A percentile compares a stretch with the other conserved stretches of the same genome.
phyloP scores from a whole-genome alignment of 2,329 filamentous ascomycete species.

The Lachnellula subtilissima region DNA sequence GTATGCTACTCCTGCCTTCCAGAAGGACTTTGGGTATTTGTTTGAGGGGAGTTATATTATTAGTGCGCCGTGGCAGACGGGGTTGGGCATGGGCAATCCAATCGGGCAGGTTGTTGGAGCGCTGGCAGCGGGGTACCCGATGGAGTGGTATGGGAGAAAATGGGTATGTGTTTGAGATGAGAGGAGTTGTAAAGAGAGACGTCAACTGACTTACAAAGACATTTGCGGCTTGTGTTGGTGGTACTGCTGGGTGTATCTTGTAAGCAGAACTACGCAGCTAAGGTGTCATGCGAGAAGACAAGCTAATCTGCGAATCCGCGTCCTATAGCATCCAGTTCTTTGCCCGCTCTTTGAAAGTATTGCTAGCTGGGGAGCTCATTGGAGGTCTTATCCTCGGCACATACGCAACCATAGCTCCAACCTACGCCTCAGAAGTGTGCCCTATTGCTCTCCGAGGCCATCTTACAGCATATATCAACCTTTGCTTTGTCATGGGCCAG shows the following conservation, averaged over 20 bases:
- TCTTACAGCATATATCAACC: conserved; percentile 45
- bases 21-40: conserved; percentile 15
- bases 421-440: conserved; percentile 42
- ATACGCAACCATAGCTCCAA: conserved; percentile 38
- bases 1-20: conserved; percentile 25
- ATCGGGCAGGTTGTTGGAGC: conserved; percentile 33
- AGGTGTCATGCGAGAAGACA: conserved; percentile 33
- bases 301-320: neutral
- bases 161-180: neutral
- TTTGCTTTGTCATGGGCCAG: conserved; percentile 47
- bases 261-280: neutral
- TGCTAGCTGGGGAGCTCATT: conserved; percentile 43
- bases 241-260: neutral
- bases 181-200: neutral
- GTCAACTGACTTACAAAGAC: conserved; percentile 1
- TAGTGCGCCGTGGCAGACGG: conserved; percentile 25
- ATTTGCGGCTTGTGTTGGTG: conserved; percentile 12
- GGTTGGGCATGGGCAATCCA: conserved; percentile 23
- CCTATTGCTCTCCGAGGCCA: conserved; percentile 47
- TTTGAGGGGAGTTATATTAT: conserved; percentile 21
- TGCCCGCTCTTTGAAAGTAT: conserved; percentile 39
- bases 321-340: conserved; percentile 40
- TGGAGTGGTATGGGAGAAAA: conserved; percentile 22
- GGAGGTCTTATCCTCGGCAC: conserved; percentile 30
- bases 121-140: conserved; percentile 41